phyloP scores from a whole-genome alignment of 257 asterid genomes.

The Primulina tabacum region DNA sequence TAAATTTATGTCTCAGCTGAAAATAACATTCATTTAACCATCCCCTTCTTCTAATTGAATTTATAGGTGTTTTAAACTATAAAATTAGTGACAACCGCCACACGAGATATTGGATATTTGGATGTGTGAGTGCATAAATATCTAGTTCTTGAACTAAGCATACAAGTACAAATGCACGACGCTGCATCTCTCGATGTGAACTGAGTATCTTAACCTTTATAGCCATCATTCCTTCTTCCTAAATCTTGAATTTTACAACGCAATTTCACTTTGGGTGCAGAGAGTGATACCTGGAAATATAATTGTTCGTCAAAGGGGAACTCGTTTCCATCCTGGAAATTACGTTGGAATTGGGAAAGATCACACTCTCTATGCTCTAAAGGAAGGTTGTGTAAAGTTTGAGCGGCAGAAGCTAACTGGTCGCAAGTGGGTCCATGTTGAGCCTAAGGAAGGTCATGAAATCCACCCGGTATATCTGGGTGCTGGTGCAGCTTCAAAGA shows the following conservation, averaged over 20 bases:
- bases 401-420: constrained; percentile 71
- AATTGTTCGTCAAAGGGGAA: constrained; percentile 93
- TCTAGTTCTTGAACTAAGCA: constrained; percentile 37
- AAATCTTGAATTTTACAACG: constrained; percentile 8
- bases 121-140: not conserved
- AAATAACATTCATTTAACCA: not conserved
- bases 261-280: constrained; percentile 37
- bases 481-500: constrained; percentile 36
- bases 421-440: constrained; percentile 94
- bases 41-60: not conserved
- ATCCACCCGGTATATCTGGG: constrained; percentile 63
- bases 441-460: constrained; percentile 76
- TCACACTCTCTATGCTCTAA: constrained; percentile 83
- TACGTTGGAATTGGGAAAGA: constrained; percentile 85
- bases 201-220: constrained; percentile 7
- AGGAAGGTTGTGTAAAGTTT: constrained; percentile 82
- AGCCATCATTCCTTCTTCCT: not conserved
- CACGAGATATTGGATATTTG: not conserved
- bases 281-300: constrained; percentile 87
- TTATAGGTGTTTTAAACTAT: not conserved
- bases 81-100: not conserved
- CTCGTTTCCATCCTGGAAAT: constrained; percentile 87
- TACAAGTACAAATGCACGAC: constrained; percentile 7
- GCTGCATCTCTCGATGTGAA: constrained; percentile 4
- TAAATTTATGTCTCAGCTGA: not conserved